Percentiles rank a stretch among this genome's conserved stretches.
phyloP scores from a whole-genome alignment of 2,329 filamentous ascomycete species.

The Venturia aucupariae region DNA sequence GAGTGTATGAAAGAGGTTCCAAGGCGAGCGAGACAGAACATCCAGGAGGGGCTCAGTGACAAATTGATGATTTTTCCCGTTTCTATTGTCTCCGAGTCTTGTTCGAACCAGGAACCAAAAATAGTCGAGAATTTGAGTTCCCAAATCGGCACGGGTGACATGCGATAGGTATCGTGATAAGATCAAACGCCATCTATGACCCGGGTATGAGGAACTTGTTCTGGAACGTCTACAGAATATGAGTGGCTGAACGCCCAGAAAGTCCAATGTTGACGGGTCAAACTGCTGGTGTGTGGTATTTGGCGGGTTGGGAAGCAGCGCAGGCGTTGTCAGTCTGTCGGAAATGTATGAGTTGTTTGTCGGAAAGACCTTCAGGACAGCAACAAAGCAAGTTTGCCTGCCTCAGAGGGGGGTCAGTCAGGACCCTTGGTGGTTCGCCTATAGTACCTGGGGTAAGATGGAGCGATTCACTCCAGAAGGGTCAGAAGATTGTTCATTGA shows the following conservation, averaged over 20 bases:
- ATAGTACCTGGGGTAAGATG: not conserved
- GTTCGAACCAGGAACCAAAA: not conserved
- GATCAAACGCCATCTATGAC: not conserved
- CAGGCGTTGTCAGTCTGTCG: not conserved
- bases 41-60: not conserved
- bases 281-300: constrained; percentile 6
- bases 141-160: not conserved
- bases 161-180: not conserved
- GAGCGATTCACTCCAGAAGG: not conserved
- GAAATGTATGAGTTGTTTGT: not conserved
- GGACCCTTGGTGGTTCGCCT: not conserved
- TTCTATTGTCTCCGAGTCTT: not conserved
- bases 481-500: not conserved
- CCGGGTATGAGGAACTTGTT: not conserved
- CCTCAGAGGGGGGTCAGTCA: not conserved
- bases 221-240: not conserved
- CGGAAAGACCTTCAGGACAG: not conserved
- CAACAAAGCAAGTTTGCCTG: constrained; percentile 2
- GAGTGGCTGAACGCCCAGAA: not conserved
- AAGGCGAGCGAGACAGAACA: not conserved
- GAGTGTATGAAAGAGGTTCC: not conserved
- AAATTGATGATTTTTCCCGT: not conserved
- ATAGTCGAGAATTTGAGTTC: not conserved
- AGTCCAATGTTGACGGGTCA: not conserved
- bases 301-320: not conserved